A percentile compares a stretch with the other conserved stretches of the same genome.
These are phyloP conservation scores for Xylaria sp. DNA, from an alignment of 2,329 filamentous ascomycete species.

Conservation along the genomic window DNA sequence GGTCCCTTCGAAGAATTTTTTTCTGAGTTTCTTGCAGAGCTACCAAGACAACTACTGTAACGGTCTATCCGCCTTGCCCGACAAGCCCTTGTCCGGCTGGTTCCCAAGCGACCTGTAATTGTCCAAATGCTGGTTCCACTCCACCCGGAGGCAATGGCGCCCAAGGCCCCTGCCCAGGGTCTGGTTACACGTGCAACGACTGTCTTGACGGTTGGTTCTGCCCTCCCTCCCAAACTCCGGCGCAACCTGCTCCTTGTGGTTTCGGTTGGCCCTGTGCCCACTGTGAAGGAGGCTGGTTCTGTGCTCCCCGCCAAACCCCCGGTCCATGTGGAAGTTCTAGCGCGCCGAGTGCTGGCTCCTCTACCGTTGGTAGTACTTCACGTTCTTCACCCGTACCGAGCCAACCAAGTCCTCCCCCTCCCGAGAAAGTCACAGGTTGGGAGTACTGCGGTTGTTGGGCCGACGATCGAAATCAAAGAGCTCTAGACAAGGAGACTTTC, in stretches of 20 bases:
- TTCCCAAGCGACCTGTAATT: constrained; percentile 39
- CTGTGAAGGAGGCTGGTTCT: constrained; percentile 54
- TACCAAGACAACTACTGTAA: constrained; percentile 30
- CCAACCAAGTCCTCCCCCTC: constrained; percentile 39
- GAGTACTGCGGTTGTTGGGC: constrained; percentile 50
- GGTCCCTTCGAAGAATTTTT: neutral
- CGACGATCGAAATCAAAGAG: constrained; percentile 42
- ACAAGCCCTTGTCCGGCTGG: constrained; percentile 28
- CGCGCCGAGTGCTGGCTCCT: constrained; percentile 25
- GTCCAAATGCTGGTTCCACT: constrained; percentile 34
- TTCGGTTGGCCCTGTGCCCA: constrained; percentile 54
- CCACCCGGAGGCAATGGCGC: constrained; percentile 33
- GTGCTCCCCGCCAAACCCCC: constrained; percentile 46
- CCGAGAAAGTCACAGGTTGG: constrained; percentile 44
- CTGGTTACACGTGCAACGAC: constrained; percentile 52
- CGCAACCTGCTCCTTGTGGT: constrained; percentile 51
- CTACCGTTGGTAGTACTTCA: constrained; percentile 11
- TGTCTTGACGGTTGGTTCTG: constrained; percentile 54
- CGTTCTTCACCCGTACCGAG: constrained; percentile 13
- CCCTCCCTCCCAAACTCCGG: constrained; percentile 51
- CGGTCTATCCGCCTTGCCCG: constrained; percentile 40
- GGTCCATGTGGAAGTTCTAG: constrained; percentile 34
- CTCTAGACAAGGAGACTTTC: constrained; percentile 38
- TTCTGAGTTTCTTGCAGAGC: constrained; percentile 20
- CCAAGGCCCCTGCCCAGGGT: constrained; percentile 51